Evolutionary conservation across 2,329 filamentous ascomycete species (phyloP), one percentile per base, ranked within the genome.

Genomic region (Trichoderma atroviride): DNA sequence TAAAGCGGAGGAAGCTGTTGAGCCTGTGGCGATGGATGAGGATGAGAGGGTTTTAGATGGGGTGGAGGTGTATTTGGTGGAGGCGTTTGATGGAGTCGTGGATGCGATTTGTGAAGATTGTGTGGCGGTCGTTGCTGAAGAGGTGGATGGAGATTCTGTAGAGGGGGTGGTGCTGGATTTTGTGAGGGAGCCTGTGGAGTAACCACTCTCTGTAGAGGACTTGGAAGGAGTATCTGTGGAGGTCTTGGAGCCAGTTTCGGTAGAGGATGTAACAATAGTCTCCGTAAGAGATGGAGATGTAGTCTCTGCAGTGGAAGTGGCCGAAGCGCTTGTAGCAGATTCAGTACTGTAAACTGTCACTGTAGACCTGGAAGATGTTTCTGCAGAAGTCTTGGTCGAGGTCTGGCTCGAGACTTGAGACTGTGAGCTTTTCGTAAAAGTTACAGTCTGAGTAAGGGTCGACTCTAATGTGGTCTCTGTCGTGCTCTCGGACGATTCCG

Each of bases 401-500:
- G 53, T 35, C 4, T n/a, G 22, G 5, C 29, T 35, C 5, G 43
- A 59, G 11, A 13, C 29, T 16, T 52, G 58, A 47, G 59, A 50
- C 11, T 19, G 24, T 1, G 69, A 57, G 19, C 56, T 69, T 16
- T 53, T 31, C 4, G 70, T 64, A 10, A 63, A 55, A 19, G 69
- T 70, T 19, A 67, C 68, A 35, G 69, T 70, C 61, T 64, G 53
- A 47, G 69, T 68, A 10, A 50, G 31, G 33, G 64, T 71, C 11
- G 63, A 62, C 29, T 62, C 27, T 19, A 56, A 24, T 4, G 60
- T 61, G 16, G 50, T 64, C 27, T 37, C 4, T 16, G 65, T 69
- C 1, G 69, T 69, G 10, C 52, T 24, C 1, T 64, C 65, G 14
- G 69, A 53, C 3, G 65, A 47, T 22, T 57, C 63, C 4, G 67